phyloP scores from a whole-genome alignment of 352 stramenopile species.

The Blastocystis sp. region DNA sequence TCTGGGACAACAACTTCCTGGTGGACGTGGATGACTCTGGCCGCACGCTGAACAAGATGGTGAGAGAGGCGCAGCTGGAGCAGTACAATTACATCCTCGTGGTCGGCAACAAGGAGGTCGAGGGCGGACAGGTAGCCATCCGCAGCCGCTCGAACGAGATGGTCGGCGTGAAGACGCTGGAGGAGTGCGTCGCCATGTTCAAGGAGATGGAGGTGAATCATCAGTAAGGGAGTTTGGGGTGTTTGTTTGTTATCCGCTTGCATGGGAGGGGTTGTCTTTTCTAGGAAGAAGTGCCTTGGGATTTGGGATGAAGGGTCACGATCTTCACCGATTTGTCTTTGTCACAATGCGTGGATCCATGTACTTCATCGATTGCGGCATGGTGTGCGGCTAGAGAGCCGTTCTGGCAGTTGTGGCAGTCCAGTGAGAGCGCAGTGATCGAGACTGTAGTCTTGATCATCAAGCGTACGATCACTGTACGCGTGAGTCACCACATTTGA shows the following conservation, averaged over 20 bases:
- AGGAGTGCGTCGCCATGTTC: slow-evolving; percentile 82
- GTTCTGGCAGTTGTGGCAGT: too few relatives aligned
- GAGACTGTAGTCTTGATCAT: too few relatives aligned
- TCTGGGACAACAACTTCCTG: slow-evolving; percentile 83
- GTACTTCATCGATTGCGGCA: too few relatives aligned
- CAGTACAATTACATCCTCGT: slow-evolving; percentile 98
- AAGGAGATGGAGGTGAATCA: slow-evolving; percentile 61
- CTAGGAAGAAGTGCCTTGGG: too few relatives aligned
- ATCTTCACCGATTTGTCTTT: too few relatives aligned
- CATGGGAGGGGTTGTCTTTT: too few relatives aligned
- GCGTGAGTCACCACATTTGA: too few relatives aligned
- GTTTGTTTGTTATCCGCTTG: slow-evolving; percentile 3
- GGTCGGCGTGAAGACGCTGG: slow-evolving; percentile 86
- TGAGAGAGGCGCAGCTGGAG: slow-evolving; percentile 88
- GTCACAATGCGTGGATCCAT: too few relatives aligned
- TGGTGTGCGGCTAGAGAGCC: too few relatives aligned
- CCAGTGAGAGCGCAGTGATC: too few relatives aligned
- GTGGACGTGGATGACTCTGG: slow-evolving; percentile 89
- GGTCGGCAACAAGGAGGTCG: slow-evolving; percentile 86
- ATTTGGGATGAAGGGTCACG: too few relatives aligned
- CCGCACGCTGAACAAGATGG: slow-evolving; percentile 96
- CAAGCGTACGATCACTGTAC: too few relatives aligned
- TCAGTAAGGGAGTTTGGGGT: slow-evolving; percentile 36
- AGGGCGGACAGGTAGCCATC: slow-evolving; percentile 86
- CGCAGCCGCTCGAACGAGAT: slow-evolving; percentile 88